Base-by-base conservation (phyloP, 2,329 filamentous ascomycete species). In the Fusarium papillatum region DNA sequence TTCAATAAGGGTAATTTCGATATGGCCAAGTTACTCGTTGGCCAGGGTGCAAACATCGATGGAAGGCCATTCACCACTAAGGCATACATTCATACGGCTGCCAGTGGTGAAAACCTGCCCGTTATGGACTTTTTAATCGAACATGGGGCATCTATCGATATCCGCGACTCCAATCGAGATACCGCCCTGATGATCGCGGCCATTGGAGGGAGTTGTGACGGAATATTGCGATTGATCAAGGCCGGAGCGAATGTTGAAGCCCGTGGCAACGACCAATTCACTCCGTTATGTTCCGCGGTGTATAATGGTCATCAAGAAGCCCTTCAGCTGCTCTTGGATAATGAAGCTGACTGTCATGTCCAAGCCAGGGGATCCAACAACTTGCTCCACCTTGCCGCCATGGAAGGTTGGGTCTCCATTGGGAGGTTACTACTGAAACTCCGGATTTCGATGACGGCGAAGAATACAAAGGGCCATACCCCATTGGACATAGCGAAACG, bases 121-220 rank as follows among this genome's bases (percentile, higher is more conserved):
- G 41, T 22, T 46, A n/a, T 46, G n/a, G 41, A 46, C 13, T 46
- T 46, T 46, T n/a, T 46, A 4, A 22, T 46, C n/a, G 19, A 14
- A 22, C 11, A 46, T 22, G 41, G 41, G n/a, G 41, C 41, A 22
- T 46, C 41, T 46, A 22, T 22, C n/a, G n/a, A 46, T 46, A 46
- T 46, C 7, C n/a, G n/a, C 6, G 7, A 46, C 10, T 1, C 6
- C 3, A 2, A 7, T 22, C n/a, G n/a, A 0, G 5, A 22, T 22
- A 46, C 41, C 6, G 5, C 41, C 13, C n/a, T 46, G n/a, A 46
- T 46, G 11, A 0, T 46, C 5, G 41, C n/a, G 13, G n/a, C 41
- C 2, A 13, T 3, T n/a, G 1, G 10, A 8, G 41, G 41, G 41
- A 46, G 13, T 8, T 22, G n/a, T 14, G n/a, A 22, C 6, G 13